These are phyloP conservation scores for Sporobolomyces pararoseus DNA, from an alignment of 768 basidiomycete species.

Conservation along the genomic window DNA sequence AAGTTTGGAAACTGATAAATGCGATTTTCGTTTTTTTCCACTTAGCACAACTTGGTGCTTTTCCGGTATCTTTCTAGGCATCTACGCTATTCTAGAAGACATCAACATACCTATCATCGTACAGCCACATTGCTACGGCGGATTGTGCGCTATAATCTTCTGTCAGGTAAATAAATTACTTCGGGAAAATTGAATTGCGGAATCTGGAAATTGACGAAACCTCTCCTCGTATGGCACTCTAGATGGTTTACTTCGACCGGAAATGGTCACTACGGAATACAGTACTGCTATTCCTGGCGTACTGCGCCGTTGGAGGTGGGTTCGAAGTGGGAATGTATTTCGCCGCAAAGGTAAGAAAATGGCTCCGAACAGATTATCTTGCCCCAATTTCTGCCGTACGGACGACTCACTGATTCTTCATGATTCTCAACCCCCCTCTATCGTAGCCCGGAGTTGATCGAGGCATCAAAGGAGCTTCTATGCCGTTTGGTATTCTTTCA, in stretches of 20 bases:
- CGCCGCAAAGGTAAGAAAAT: constrained; percentile 16
- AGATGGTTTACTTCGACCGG: constrained; percentile 37
- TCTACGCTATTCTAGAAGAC: constrained; percentile 28
- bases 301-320: constrained; percentile 19
- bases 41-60: constrained; percentile 22
- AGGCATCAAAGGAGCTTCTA: constrained; percentile 9
- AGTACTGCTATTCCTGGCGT: constrained; percentile 11
- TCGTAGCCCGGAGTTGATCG: constrained; percentile 17
- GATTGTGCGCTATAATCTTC: constrained; percentile 18
- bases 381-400: too few species aligned
- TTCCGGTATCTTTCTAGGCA: constrained; percentile 8
- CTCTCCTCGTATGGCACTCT: too few species aligned
- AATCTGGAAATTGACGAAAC: too few species aligned
- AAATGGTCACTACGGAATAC: constrained; percentile 1
- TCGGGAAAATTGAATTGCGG: too few species aligned
- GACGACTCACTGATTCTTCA: too few species aligned
- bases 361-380: too few species aligned
- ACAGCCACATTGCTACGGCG: constrained; percentile 36
- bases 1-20: too few species aligned
- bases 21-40: too few species aligned
- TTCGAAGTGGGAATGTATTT: constrained; percentile 32
- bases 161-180: constrained; percentile 18
- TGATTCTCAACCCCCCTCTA: too few species aligned
- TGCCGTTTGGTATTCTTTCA: constrained; percentile 21
- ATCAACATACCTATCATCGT: constrained; percentile 39